phyloP scores from a whole-genome alignment of 2,329 filamentous ascomycete genomes.

The Bipolaris victoriae region DNA sequence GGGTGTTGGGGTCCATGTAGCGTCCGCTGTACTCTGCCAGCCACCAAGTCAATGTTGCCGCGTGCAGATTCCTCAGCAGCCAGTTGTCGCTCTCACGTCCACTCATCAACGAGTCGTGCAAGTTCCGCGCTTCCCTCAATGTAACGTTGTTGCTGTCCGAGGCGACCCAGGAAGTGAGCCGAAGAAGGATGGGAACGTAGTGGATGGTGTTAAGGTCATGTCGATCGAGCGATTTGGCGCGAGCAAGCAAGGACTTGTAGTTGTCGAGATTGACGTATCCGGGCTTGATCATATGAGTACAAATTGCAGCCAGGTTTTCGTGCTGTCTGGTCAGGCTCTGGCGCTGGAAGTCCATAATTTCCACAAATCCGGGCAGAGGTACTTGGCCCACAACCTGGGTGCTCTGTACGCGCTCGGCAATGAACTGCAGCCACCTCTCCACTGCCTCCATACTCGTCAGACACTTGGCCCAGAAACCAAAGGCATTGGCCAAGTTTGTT shows the following conservation, averaged over 20 bases:
- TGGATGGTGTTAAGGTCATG: conserved; percentile 80
- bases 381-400: conserved; percentile 74
- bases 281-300: conserved; percentile 78
- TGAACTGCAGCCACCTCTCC: conserved; percentile 74
- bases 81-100: conserved; percentile 72
- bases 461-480: conserved; percentile 74
- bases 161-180: conserved; percentile 78
- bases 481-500: conserved; percentile 60
- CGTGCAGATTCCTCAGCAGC: conserved; percentile 76
- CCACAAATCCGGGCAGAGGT: conserved; percentile 68
- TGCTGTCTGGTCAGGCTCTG: conserved; percentile 86
- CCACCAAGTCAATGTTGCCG: conserved; percentile 84
- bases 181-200: conserved; percentile 78
- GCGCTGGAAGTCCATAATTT: conserved; percentile 81
- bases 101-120: conserved; percentile 72
- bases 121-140: conserved; percentile 70
- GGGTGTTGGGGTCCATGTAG: conserved; percentile 74
- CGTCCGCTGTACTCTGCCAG: conserved; percentile 90
- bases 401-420: conserved; percentile 77
- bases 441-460: conserved; percentile 77
- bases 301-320: conserved; percentile 81
- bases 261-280: conserved; percentile 73
- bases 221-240: conserved; percentile 72
- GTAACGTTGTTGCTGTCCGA: conserved; percentile 70
- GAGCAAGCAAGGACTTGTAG: conserved; percentile 72